Evolutionary conservation across 2,329 filamentous ascomycete genomes (phyloP).

Genomic region (Corynespora cassiicola): DNA sequence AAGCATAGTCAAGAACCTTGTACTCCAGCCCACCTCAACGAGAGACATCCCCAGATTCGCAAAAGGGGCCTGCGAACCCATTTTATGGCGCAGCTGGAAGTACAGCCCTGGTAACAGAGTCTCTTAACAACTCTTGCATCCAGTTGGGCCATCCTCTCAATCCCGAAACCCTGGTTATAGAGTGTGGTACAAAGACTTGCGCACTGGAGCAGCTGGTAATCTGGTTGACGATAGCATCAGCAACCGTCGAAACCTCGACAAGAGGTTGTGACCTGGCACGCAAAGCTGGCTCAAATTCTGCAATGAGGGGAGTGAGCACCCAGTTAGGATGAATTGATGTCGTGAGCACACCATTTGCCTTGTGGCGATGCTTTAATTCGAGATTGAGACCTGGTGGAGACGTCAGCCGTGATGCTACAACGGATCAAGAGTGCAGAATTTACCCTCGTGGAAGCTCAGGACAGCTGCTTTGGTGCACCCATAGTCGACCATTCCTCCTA

Average conservation of each 20-base stretch:
- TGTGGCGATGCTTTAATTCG: constrained; percentile 48
- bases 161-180: constrained; percentile 24
- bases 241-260: constrained; percentile 47
- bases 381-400: constrained; percentile 34
- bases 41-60: no score
- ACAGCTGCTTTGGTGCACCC: constrained; percentile 59
- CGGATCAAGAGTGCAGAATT: no score
- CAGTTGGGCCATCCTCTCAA: constrained; percentile 56
- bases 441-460: constrained; percentile 61
- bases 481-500: constrained; percentile 61
- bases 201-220: constrained; percentile 47
- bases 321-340: constrained; percentile 53
- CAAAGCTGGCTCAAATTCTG: constrained; percentile 39
- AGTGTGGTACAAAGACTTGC: constrained; percentile 48
- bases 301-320: constrained; percentile 49
- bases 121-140: constrained; percentile 51
- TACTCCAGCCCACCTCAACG: no score
- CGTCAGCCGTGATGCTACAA: no score
- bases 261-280: constrained; percentile 33
- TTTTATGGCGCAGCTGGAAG: constrained; percentile 11
- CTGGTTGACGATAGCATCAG: constrained; percentile 50
- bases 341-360: constrained; percentile 49
- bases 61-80: no score
- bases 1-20: no score
- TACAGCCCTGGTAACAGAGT: constrained; percentile 23